Conservation (phyloP, 495 filamentous ascomycete genomes). For the Tuber borchii region DNA sequence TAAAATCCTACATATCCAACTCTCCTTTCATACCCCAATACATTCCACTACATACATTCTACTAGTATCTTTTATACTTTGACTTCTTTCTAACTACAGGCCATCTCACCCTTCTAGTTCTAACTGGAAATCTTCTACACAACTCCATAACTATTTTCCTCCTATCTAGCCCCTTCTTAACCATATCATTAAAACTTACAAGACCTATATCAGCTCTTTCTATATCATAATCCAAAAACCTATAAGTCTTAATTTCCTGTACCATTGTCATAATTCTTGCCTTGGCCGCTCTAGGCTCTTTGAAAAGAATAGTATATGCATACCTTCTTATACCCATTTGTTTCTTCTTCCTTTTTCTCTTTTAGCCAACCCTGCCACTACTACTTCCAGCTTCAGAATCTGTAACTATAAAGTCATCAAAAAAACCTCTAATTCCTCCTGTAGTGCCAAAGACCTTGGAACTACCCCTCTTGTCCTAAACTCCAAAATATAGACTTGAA, state of each 20-base stretch:
- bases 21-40: too few species aligned
- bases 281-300: not conserved
- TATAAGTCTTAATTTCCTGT: conserved; percentile 1
- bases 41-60: too few species aligned
- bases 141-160: not conserved
- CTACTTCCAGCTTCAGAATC: not conserved
- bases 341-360: too few species aligned
- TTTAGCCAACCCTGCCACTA: not conserved
- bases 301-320: conserved; percentile 15
- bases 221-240: not conserved
- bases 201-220: conserved; percentile 16
- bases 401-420: not conserved
- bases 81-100: not conserved
- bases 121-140: not conserved
- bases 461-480: not conserved
- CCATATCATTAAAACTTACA: conserved; percentile 14
- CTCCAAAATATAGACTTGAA: too few species aligned
- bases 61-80: too few species aligned
- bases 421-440: not conserved
- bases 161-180: not conserved
- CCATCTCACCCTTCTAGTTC: not conserved
- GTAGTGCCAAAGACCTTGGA: not conserved
- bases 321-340: not conserved
- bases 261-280: not conserved
- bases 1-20: too few species aligned